Percentiles rank a stretch among this genome's conserved stretches.
phyloP scores from a whole-genome alignment of 2,329 filamentous ascomycete species.

The Arthrobotrys megalospora region DNA sequence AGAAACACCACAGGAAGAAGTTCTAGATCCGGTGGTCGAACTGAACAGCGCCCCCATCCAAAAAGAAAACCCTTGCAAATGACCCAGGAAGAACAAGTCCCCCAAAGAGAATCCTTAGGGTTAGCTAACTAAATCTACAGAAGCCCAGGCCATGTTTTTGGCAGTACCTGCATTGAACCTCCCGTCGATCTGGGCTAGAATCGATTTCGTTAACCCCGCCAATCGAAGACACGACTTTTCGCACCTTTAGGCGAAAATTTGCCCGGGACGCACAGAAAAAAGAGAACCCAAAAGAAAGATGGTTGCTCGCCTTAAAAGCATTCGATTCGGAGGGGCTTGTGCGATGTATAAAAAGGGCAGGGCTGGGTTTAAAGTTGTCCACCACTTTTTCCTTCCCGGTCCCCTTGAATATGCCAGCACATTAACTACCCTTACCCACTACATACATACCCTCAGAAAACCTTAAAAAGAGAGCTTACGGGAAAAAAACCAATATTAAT shows the following conservation, averaged over 20 bases:
- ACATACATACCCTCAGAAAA: neutral
- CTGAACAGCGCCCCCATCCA: neutral
- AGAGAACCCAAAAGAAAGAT: neutral
- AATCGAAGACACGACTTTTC: constrained; percentile 27
- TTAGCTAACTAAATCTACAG: neutral
- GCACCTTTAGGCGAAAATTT: constrained; percentile 21
- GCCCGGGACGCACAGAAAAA: neutral
- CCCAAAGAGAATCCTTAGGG: neutral
- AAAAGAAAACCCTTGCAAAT: constrained; percentile 17
- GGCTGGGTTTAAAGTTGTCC: neutral
- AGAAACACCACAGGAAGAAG: neutral
- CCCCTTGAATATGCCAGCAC: neutral
- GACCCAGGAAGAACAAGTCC: neutral
- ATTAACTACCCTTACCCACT: neutral
- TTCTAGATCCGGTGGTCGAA: constrained; percentile 18
- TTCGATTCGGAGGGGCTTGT: constrained; percentile 2
- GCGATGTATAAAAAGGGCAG: constrained; percentile 12
- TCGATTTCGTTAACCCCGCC: constrained; percentile 22
- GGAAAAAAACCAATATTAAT: constrained; percentile 25
- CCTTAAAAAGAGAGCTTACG: neutral
- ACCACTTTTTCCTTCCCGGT: neutral
- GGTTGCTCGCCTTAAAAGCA: constrained; percentile 2
- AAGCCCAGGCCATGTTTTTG: neutral
- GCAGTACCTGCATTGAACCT: constrained; percentile 46
- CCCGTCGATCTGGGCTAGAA: constrained; percentile 31